phyloP scores from a whole-genome alignment of 2,329 filamentous ascomycete species.

The Trichophyton rubrum region DNA sequence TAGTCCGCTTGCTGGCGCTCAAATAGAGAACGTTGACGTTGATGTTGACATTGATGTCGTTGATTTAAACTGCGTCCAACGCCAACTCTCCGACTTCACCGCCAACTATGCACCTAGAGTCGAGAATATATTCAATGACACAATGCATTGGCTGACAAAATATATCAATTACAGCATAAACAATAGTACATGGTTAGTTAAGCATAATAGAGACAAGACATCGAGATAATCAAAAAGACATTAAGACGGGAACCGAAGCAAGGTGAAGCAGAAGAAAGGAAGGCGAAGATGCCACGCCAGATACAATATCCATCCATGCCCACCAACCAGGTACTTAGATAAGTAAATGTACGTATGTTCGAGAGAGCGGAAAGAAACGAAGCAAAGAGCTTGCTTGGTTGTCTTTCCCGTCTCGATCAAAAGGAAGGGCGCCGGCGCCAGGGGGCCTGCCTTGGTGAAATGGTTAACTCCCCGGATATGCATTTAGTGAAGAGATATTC shows the following conservation, averaged over 20 bases:
- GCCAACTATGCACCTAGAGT: too few species aligned
- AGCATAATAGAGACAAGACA: not conserved
- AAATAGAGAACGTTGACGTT: not conserved
- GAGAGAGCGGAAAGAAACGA: conserved; percentile 67
- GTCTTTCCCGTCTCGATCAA: conserved; percentile 39
- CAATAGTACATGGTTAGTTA: not conserved
- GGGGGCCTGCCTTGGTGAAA: not conserved
- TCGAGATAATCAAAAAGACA: not conserved
- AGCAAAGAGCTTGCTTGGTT: conserved; percentile 18
- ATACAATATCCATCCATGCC: not conserved
- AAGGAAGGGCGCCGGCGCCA: conserved; percentile 13
- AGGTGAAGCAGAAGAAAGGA: not conserved
- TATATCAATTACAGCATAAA: conserved; percentile 1
- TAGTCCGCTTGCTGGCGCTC: not conserved
- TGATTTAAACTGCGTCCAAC: not conserved
- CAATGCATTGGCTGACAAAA: not conserved
- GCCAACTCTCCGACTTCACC: not conserved
- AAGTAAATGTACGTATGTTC: not conserved
- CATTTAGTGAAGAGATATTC: not conserved
- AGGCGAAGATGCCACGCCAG: not conserved
- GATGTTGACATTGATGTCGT: not conserved
- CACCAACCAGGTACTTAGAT: not conserved
- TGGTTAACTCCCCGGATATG: not conserved
- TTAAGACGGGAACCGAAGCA: not conserved
- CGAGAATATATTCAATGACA: not conserved